phyloP scores from a whole-genome alignment of 176 grass and related monocot species.

The Raddia guianensis region DNA sequence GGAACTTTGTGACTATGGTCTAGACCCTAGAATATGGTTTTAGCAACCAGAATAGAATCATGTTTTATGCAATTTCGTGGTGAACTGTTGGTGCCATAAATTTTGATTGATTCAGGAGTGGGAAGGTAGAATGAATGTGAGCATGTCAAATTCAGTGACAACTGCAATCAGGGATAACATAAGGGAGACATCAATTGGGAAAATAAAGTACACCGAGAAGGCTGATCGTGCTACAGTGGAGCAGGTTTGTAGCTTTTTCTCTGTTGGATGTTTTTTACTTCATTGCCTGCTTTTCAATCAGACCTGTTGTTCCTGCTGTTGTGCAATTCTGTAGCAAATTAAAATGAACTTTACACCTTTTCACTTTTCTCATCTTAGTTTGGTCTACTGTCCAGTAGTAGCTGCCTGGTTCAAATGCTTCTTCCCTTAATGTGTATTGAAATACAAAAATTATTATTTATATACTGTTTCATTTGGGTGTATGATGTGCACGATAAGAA shows the following conservation, averaged over 20 bases:
- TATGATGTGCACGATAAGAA: background rate
- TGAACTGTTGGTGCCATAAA: background rate
- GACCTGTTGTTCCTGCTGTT: background rate
- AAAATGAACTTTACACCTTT: background rate
- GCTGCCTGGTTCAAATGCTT: background rate
- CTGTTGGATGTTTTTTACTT: background rate
- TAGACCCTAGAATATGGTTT: background rate
- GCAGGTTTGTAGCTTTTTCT: constrained; percentile 54
- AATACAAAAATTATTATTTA: background rate
- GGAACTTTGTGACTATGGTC: too few species aligned
- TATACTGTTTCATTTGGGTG: background rate
- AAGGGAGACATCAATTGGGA: constrained; percentile 80
- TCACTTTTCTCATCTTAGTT: background rate
- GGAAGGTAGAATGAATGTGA: constrained; percentile 95
- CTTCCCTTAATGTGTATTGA: background rate
- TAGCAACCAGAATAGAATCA: background rate
- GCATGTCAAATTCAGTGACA: constrained; percentile 91
- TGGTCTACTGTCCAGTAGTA: background rate
- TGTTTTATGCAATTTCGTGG: background rate
- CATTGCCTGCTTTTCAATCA: constrained; percentile 8
- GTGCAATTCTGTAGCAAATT: constrained; percentile 14
- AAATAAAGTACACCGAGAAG: constrained; percentile 79
- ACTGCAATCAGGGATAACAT: constrained; percentile 89
- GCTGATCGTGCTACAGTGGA: constrained; percentile 95
- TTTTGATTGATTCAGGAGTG: constrained; percentile 67